A percentile compares a stretch with the other conserved stretches of the same genome.
These are phyloP conservation scores for Nicotiana otophora DNA, from an alignment of 257 asterid species.

Conservation along the genomic window DNA sequence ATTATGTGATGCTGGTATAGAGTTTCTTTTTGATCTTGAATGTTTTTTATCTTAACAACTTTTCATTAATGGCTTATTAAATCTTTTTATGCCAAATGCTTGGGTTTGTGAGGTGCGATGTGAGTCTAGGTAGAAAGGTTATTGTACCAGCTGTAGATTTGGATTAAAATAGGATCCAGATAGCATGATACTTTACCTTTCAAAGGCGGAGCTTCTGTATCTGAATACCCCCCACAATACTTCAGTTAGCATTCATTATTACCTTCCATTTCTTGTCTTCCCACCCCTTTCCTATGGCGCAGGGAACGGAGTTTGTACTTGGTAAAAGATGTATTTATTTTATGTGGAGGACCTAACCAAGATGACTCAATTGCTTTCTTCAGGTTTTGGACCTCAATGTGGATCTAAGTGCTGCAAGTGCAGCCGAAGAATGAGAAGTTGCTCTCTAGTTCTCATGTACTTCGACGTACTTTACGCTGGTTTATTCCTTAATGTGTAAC, in stretches of 20 bases:
- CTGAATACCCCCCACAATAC: not conserved
- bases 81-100: not conserved
- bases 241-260: not conserved
- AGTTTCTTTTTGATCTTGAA: not conserved
- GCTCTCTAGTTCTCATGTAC: not conserved
- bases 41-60: not conserved
- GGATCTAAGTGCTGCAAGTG: conserved; percentile 43
- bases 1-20: not conserved
- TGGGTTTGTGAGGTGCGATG: conserved; percentile 1
- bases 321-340: not conserved
- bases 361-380: not conserved
- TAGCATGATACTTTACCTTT: not conserved
- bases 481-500: not conserved
- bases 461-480: not conserved
- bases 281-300: not conserved
- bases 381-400: conserved; percentile 41
- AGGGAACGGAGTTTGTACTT: not conserved
- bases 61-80: not conserved
- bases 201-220: not conserved
- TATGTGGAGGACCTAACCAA: not conserved
- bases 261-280: not conserved
- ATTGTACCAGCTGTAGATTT: not conserved
- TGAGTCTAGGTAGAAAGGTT: not conserved
- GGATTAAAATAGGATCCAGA: not conserved
- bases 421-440: conserved; percentile 37